A percentile compares a stretch with the other conserved stretches of the same genome.
These are phyloP conservation scores for Erythrophleum fordii DNA, from an alignment of 306 rosid species.

Conservation along the genomic window DNA sequence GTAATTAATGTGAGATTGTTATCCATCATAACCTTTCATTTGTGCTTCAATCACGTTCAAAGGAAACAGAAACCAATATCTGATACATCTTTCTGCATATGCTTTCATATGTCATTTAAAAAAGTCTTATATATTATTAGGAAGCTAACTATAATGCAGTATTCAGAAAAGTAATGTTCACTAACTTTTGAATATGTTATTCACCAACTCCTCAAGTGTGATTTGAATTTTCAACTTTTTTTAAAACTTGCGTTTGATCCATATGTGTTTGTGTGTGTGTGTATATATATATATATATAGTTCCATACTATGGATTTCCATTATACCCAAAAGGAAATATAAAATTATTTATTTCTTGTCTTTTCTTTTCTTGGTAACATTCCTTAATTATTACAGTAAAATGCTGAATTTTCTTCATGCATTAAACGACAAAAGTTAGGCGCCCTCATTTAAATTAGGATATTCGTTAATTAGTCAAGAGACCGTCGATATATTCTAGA, in stretches of 20 bases:
- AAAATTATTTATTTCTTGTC: neutral
- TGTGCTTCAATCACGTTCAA: slow-evolving; percentile 15
- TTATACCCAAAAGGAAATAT: neutral
- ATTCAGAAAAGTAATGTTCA: too few species aligned
- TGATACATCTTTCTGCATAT: too few species aligned
- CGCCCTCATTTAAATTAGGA: slow-evolving; percentile 21
- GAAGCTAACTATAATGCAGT: too few species aligned
- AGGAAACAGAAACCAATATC: too few species aligned
- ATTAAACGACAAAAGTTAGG: slow-evolving; percentile 41
- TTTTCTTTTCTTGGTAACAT: neutral
- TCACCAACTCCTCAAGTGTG: too few species aligned
- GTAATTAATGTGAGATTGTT: slow-evolving; percentile 45
- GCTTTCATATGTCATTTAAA: too few species aligned
- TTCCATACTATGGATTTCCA: neutral
- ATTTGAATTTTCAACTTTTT: neutral
- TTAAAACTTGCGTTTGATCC: neutral
- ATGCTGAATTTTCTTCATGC: slow-evolving; percentile 29
- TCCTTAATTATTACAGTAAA: neutral
- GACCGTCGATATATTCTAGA: neutral
- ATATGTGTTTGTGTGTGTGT: too few species aligned
- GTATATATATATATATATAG: too few species aligned
- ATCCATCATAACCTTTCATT: slow-evolving; percentile 40
- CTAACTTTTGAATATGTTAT: too few species aligned
- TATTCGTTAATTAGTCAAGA: slow-evolving; percentile 34
- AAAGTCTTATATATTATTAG: too few species aligned